These are phyloP conservation scores for Cantharellus cinnabarinus DNA, from an alignment of 768 basidiomycete genomes.

Conservation along the genomic window DNA sequence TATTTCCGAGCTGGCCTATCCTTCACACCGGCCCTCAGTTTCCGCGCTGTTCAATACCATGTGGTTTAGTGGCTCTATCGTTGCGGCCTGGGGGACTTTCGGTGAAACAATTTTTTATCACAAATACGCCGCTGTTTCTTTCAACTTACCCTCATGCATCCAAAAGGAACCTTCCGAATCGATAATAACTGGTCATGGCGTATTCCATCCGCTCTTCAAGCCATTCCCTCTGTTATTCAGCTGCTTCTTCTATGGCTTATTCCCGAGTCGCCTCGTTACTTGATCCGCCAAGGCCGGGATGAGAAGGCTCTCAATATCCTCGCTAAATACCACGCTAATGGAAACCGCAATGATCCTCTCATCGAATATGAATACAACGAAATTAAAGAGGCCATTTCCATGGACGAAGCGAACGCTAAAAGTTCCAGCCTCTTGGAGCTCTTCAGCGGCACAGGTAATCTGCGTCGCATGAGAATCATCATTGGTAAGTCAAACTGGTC, in stretches of 20 bases:
- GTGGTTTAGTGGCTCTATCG: conserved; percentile 67
- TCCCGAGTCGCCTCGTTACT: conserved; percentile 60
- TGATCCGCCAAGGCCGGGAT: conserved; percentile 54
- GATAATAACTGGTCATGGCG: conserved; percentile 23
- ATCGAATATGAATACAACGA: conserved; percentile 48
- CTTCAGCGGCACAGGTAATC: conserved; percentile 46
- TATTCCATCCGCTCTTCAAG: conserved; percentile 39
- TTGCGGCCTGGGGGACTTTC: conserved; percentile 20
- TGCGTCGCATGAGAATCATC: conserved; percentile 8
- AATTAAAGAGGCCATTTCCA: conserved; percentile 48
- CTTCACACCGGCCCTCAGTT: conserved; percentile 56
- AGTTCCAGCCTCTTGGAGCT: conserved; percentile 54
- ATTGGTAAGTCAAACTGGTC: conserved; percentile 9
- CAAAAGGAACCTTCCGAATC: too few relatives aligned
- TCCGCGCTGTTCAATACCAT: conserved; percentile 68
- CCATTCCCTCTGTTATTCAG: conserved; percentile 45
- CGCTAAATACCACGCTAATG: too few relatives aligned
- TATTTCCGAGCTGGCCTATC: conserved; percentile 27
- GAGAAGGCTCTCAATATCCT: conserved; percentile 37
- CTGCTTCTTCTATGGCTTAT: conserved; percentile 29
- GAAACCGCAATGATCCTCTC: conserved; percentile 11
- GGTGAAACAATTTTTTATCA: neutral
- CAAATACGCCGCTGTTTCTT: neutral
- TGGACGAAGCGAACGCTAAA: conserved; percentile 33
- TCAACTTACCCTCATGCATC: too few relatives aligned